phyloP scores from a whole-genome alignment of 305 asterid genomes.

The Lippia alba region DNA sequence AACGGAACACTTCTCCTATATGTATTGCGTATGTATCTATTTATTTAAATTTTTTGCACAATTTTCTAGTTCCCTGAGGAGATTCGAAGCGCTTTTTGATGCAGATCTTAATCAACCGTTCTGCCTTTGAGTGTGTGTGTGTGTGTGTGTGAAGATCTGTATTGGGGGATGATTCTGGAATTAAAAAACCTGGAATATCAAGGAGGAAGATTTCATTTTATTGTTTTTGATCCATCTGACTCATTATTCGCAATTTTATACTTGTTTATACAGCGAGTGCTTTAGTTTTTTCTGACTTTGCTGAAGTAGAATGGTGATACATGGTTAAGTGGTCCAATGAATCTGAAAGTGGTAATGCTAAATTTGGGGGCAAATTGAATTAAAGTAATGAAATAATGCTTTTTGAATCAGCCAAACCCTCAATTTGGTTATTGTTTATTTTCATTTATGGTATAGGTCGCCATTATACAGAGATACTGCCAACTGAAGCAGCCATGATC shows the following conservation, averaged over 20 bases:
- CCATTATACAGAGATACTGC: conserved; percentile 24
- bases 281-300: not conserved
- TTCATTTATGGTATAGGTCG: conserved; percentile 19
- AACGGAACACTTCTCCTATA: not conserved
- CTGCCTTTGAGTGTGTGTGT: not conserved
- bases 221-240: conserved; percentile 2
- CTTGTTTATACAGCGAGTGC: not conserved
- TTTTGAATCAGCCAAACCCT: conserved; percentile 23
- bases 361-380: not conserved
- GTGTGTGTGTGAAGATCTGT: not conserved
- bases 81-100: conserved; percentile 7
- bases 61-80: not conserved
- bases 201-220: not conserved
- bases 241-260: conserved; percentile 2
- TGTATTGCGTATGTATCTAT: not conserved
- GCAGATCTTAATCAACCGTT: conserved; percentile 2
- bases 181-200: not conserved
- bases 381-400: conserved; percentile 10
- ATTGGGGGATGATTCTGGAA: not conserved
- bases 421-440: conserved; percentile 25
- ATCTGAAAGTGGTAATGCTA: not conserved
- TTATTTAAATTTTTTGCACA: not conserved
- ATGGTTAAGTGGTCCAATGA: conserved; percentile 25
- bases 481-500: conserved; percentile 31
- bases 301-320: not conserved